Evolutionary conservation across 176 grass and related monocot genomes (phyloP).

Genomic region (Oryza brachyantha): DNA sequence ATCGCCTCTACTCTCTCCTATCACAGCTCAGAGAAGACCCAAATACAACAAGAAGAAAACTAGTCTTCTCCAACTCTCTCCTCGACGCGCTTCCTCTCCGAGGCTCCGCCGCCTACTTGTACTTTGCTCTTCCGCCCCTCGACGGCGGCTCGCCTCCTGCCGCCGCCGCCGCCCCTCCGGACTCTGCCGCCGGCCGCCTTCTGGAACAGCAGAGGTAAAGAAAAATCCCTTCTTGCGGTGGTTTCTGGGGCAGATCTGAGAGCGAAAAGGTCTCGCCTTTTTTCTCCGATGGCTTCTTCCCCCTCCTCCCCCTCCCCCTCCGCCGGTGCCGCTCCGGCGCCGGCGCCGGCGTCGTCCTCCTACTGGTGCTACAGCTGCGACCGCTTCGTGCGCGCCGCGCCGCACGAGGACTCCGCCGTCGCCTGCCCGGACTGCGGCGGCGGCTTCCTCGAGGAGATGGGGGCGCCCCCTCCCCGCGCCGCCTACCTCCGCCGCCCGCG

Average conservation of each 20-base stretch:
- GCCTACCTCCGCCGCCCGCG: conserved; percentile 37
- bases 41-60: neutral
- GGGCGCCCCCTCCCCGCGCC: conserved; percentile 11
- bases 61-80: neutral
- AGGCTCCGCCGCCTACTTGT: no score
- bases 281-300: conserved; percentile 29
- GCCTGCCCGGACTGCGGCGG: conserved; percentile 74
- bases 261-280: neutral
- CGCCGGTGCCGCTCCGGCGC: neutral
- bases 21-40: no score
- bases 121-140: neutral
- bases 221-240: neutral
- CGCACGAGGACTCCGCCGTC: conserved; percentile 24
- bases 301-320: neutral
- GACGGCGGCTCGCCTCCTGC: neutral
- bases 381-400: conserved; percentile 64
- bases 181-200: neutral
- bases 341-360: conserved; percentile 33
- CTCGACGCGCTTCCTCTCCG: neutral
- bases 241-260: conserved; percentile 16
- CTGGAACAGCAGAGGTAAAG: neutral
- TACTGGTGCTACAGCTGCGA: conserved; percentile 99
- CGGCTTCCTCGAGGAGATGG: conserved; percentile 96
- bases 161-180: neutral
- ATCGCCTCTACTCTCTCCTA: no score